Percentiles rank a stretch among this genome's conserved stretches.
Conservation (phyloP, 2,329 filamentous ascomycete species). For the Sarocladiaceae sp. region DNA sequence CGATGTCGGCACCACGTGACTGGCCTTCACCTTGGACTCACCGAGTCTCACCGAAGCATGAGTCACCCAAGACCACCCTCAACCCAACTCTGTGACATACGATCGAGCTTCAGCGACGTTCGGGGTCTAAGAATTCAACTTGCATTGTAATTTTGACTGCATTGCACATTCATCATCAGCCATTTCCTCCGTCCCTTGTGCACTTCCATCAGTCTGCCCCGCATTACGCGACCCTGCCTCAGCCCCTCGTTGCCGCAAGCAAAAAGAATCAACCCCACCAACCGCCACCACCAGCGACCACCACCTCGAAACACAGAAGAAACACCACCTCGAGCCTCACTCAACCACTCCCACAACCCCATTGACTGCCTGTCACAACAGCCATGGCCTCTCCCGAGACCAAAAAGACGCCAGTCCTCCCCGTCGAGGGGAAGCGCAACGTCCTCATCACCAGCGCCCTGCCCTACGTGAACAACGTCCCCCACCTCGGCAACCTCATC, state of each 20-base stretch:
- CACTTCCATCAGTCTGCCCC: not conserved
- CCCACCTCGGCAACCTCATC: conserved; percentile 85
- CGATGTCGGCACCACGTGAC: conserved; percentile 6
- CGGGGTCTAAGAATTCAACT: not conserved
- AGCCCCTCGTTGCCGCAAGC: conserved; percentile 2
- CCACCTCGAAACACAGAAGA: not conserved
- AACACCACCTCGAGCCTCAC: not conserved
- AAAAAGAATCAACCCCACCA: conserved; percentile 9
- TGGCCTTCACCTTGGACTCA: not conserved
- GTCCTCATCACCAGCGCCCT: conserved; percentile 89
- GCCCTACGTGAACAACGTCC: conserved; percentile 72
- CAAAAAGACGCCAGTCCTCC: conserved; percentile 47
- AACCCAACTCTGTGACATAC: too few species aligned
- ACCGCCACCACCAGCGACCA: not conserved
- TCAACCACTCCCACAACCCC: not conserved
- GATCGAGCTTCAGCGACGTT: too few species aligned
- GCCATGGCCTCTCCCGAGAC: conserved; percentile 12
- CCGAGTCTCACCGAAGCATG: conserved; percentile 3
- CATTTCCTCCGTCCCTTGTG: not conserved
- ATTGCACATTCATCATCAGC: not conserved
- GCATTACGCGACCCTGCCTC: conserved; percentile 1
- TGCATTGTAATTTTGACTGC: not conserved
- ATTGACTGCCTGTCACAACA: not conserved
- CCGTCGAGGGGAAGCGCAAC: conserved; percentile 73
- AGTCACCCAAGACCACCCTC: not conserved